Percentiles rank a stretch among this genome's conserved stretches.
Evolutionary conservation across 2,329 filamentous ascomycete genomes (phyloP).

Genomic region (Biscogniauxia marginata): DNA sequence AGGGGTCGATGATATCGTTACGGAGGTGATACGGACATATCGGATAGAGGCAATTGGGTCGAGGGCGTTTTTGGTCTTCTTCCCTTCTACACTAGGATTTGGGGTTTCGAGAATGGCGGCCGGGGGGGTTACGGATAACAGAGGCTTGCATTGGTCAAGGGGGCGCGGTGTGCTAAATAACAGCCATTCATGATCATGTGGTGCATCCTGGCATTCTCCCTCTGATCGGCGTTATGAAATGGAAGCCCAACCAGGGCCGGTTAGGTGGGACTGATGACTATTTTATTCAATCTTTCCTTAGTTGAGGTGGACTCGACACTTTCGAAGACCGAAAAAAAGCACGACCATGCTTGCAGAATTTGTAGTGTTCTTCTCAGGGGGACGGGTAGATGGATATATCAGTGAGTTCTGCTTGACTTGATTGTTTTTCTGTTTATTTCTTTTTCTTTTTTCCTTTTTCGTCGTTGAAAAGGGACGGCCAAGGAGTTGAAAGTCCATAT

Average conservation of each 20-base stretch:
- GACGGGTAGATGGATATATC: neutral
- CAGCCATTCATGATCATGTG: neutral
- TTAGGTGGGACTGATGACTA: neutral
- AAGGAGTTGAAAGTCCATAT: neutral
- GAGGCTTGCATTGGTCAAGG: neutral
- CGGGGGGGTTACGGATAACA: neutral
- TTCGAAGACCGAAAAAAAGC: neutral
- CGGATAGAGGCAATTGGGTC: neutral
- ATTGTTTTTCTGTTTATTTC: too few species aligned
- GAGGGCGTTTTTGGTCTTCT: neutral
- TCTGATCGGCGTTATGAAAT: neutral
- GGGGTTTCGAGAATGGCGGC: neutral
- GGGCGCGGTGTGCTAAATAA: neutral
- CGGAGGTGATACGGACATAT: constrained; percentile 4
- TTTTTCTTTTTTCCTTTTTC: neutral
- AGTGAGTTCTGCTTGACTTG: too few species aligned
- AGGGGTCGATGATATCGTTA: constrained; percentile 14
- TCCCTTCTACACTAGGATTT: neutral
- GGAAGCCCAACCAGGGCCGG: neutral
- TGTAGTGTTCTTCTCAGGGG: neutral
- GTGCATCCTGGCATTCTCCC: neutral
- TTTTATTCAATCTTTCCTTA: neutral
- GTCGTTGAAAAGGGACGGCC: neutral
- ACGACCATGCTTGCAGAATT: neutral
- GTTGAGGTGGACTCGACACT: too few species aligned